Percentiles rank a stretch among this genome's conserved stretches.
Conservation (phyloP, 176 grass and related monocot genomes). For the Paspalum notatum region DNA sequence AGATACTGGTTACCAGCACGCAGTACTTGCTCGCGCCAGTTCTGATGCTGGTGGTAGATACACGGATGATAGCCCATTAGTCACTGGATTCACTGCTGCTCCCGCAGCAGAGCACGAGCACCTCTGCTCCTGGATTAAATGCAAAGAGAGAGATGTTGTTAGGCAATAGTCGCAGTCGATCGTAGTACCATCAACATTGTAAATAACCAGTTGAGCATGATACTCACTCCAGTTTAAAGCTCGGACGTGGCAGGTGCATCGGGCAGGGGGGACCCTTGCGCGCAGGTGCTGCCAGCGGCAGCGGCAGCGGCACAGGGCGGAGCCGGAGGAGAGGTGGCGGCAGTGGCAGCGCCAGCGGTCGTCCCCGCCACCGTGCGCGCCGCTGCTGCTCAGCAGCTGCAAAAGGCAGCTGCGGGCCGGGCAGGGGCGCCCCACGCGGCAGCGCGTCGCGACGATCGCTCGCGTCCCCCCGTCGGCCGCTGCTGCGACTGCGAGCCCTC, state of each 20-base stretch:
- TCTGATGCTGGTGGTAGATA: conserved; percentile 3
- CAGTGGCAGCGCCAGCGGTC: neutral
- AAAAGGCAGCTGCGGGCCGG: conserved; percentile 13
- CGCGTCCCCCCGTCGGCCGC: neutral
- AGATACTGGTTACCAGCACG: neutral
- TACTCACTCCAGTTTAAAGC: conserved; percentile 6
- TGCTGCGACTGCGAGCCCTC: neutral
- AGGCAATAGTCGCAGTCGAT: neutral
- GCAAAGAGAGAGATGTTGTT: neutral
- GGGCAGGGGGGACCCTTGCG: conserved; percentile 14
- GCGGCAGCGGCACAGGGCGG: conserved; percentile 14
- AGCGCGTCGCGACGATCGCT: conserved; percentile 24
- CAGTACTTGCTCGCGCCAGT: conserved; percentile 5
- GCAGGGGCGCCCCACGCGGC: conserved; percentile 14
- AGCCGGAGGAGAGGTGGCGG: neutral
- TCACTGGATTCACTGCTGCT: neutral
- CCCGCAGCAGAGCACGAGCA: neutral
- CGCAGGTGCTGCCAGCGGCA: neutral
- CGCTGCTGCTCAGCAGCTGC: conserved; percentile 25
- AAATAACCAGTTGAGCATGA: neutral
- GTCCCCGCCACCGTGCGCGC: conserved; percentile 25
- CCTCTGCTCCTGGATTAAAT: neutral
- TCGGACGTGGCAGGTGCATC: conserved; percentile 35
- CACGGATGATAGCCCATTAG: neutral
- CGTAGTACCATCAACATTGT: neutral